phyloP scores from a whole-genome alignment of 768 basidiomycete species.

The Leccinum subgranulosum region DNA sequence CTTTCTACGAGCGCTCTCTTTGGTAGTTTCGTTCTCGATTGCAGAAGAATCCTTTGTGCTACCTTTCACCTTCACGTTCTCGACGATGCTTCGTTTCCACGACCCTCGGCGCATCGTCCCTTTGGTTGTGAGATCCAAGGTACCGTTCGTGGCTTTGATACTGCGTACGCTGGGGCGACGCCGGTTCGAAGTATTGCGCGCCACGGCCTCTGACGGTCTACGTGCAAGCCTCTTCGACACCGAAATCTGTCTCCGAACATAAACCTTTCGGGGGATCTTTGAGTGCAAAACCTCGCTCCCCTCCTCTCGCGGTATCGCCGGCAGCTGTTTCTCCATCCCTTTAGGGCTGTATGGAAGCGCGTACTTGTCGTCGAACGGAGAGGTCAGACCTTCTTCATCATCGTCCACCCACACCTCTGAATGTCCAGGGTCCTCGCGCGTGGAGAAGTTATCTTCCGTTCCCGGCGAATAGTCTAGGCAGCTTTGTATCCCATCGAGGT shows the following conservation, averaged over 20 bases:
- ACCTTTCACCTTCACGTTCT: conserved; percentile 15
- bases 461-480: conserved; percentile 24
- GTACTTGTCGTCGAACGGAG: conserved; percentile 26
- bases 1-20: conserved; percentile 10
- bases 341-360: conserved; percentile 5
- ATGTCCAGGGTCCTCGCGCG: conserved; percentile 7
- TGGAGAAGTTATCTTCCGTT: conserved; percentile 1
- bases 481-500: conserved; percentile 23
- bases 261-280: conserved; percentile 21
- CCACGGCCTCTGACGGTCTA: neutral
- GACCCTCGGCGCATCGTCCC: conserved; percentile 25
- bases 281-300: conserved; percentile 4
- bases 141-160: conserved; percentile 8
- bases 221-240: conserved; percentile 6
- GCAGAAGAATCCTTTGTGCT: conserved; percentile 8
- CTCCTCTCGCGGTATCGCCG: conserved; percentile 9
- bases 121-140: conserved; percentile 9
- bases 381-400: conserved; percentile 22
- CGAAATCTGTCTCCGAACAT: conserved; percentile 16
- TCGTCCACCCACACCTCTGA: conserved; percentile 25
- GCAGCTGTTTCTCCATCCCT: conserved; percentile 14
- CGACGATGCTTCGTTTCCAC: conserved; percentile 23
- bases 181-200: conserved; percentile 11
- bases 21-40: conserved; percentile 12
- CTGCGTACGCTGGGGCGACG: conserved; percentile 16